Evolutionary conservation across 139 green algal genomes (phyloP).

Genomic region (Auxenochlorella pyrenoidosa): DNA sequence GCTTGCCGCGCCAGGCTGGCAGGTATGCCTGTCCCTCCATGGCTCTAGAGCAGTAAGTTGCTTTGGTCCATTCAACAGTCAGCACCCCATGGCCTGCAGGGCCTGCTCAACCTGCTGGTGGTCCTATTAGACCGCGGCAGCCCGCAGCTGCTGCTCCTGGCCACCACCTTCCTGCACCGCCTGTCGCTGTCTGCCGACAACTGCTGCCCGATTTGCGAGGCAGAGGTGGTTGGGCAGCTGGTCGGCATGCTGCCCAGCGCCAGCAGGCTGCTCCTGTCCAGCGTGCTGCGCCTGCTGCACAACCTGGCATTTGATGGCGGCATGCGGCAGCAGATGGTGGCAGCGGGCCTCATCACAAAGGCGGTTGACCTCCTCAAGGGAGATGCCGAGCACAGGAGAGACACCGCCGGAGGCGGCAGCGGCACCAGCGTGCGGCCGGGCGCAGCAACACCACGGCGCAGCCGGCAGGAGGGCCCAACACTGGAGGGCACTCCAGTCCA

Average conservation of each 20-base stretch:
- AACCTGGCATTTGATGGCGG: conserved; percentile 88
- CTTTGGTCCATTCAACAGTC: too few species aligned
- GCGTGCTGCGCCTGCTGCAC: conserved; percentile 83
- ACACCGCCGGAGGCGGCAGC: neutral
- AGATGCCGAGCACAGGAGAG: neutral
- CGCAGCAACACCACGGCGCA: neutral
- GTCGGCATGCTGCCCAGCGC: conserved; percentile 40
- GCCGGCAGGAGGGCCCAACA: neutral
- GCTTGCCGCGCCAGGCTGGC: too few species aligned
- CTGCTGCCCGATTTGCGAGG: conserved; percentile 69
- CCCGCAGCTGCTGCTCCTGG: conserved; percentile 87
- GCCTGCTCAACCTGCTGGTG: conserved; percentile 81
- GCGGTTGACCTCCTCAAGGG: neutral
- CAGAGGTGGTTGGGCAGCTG: conserved; percentile 47
- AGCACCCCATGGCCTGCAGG: too few species aligned
- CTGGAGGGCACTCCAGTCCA: conserved; percentile 43
- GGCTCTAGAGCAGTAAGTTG: too few species aligned
- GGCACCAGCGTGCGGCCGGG: neutral
- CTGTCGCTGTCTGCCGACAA: conserved; percentile 79
- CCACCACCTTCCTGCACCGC: conserved; percentile 85
- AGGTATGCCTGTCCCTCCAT: neutral
- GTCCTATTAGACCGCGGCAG: conserved; percentile 80
- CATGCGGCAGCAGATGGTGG: conserved; percentile 82
- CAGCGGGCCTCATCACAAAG: conserved; percentile 74
- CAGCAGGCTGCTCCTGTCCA: conserved; percentile 65